A percentile compares a stretch with the other conserved stretches of the same genome.
phyloP scores from a whole-genome alignment of 1,284 basidiomycete species.

The Microbotryum intermedium region DNA sequence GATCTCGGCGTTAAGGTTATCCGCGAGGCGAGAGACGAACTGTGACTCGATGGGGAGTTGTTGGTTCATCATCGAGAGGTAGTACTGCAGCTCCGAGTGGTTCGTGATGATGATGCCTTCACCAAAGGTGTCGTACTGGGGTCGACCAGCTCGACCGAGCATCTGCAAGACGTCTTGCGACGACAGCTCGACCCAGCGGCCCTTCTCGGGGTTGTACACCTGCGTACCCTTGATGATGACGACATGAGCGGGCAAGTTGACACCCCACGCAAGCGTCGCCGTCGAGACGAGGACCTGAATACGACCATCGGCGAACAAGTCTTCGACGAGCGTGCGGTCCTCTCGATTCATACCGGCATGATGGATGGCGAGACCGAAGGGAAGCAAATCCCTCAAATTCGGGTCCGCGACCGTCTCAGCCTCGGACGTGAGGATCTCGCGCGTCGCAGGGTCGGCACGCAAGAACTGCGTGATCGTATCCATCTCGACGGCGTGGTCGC shows the following conservation, averaged over 20 bases:
- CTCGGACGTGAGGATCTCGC: conserved; percentile 80
- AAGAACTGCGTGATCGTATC: conserved; percentile 94
- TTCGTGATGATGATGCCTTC: conserved; percentile 99
- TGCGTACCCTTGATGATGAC: conserved; percentile 99
- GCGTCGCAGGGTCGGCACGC: conserved; percentile 75
- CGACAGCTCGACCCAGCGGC: conserved; percentile 91
- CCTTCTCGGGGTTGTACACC: conserved; percentile 98
- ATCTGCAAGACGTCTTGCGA: conserved; percentile 97
- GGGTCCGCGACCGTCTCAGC: conserved; percentile 73
- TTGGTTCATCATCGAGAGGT: conserved; percentile 85
- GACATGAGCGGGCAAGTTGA: conserved; percentile 94
- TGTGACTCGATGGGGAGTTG: conserved; percentile 96
- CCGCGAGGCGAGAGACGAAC: conserved; percentile 83
- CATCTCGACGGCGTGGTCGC: conserved; percentile 92
- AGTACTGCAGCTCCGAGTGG: conserved; percentile 93
- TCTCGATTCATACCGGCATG: conserved; percentile 98
- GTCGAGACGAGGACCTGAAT: conserved; percentile 95
- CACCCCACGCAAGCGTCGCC: conserved; percentile 98
- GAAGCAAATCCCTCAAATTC: conserved; percentile 79
- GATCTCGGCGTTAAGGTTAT: conserved; percentile 96
- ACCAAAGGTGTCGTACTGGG: conserved; percentile 94
- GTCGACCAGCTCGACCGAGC: conserved; percentile 95
- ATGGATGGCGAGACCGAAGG: conserved; percentile 96
- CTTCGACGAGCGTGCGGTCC: conserved; percentile 87
- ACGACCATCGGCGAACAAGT: conserved; percentile 85